Evolutionary conservation across 1,139 yeast genomes (phyloP), one percentile per base, ranked within the genome.

Genomic region (Yarrowia galli): DNA sequence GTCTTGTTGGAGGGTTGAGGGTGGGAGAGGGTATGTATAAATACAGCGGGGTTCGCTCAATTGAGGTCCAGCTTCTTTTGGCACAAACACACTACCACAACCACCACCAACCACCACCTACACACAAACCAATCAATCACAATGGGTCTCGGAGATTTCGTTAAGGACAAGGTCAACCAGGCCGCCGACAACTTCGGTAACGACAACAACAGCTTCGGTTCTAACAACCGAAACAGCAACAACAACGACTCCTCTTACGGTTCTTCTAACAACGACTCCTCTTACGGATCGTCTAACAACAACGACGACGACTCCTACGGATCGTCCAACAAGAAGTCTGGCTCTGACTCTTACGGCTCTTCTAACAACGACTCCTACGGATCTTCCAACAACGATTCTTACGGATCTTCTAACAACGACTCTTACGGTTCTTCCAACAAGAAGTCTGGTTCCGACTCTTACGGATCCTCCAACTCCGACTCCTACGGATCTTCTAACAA

Each of bases 281-380:
- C 71, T 32, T 68, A 70, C 67, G 73, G 72, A 46, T 69, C 72
- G 38, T 70, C 70, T 12, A 16, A 16, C 46, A 42, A 20, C 23
- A 10, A 18, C 45, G 25, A 40, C 46, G n/a, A 45, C 54, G 65
- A 60, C 68, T 65, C 58, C 15, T 56, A 36, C 58, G 66, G 66
- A 4, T 51, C 42, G 23, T 66, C 65, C 38, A 70, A 69, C 69
- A 25, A 67, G 43, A 70, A 70, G 68, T 28, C 32, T n/a, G n/a
- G n/a, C n/a, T 46, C 54, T 18, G 69, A 65, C 40, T 65, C 67
- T 35, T 69, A 65, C 48, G 68, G 70, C 45, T 64, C 69, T 35
- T 60, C 67, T 71, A 51, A 65, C 66, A 25, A 65, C 54, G 75
- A 74, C 69, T 74, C 78, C 43, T 75, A 74, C 69, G 77, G 77